Percentiles rank a stretch among this genome's conserved stretches.
These are phyloP conservation scores for Ilex paraguariensis DNA, from an alignment of 305 asterid species.

Conservation along the genomic window DNA sequence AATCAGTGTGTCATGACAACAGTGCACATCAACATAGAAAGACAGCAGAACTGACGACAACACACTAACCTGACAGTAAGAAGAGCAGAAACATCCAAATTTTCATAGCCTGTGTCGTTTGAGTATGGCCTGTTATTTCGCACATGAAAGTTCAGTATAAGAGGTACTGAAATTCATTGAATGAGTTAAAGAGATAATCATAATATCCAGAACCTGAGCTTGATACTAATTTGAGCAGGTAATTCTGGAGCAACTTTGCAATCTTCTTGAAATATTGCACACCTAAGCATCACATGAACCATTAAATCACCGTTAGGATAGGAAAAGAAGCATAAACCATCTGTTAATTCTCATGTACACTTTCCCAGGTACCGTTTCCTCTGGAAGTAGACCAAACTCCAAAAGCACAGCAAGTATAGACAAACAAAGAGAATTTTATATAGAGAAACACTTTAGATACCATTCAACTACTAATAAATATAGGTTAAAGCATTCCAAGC, in stretches of 20 bases:
- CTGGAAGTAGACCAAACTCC: too few relatives aligned
- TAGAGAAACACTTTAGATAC: too few relatives aligned
- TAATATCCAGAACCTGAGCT: conserved; percentile 64
- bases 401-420: too few relatives aligned
- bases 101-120: conserved; percentile 84
- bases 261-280: conserved; percentile 95
- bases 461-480: too few relatives aligned
- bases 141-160: conserved; percentile 25
- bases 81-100: conserved; percentile 73
- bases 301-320: too few relatives aligned
- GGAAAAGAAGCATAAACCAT: too few relatives aligned
- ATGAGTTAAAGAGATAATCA: conserved; percentile 6
- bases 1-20: conserved; percentile 7
- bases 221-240: conserved; percentile 68
- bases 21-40: conserved; percentile 12
- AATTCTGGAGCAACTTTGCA: conserved; percentile 64
- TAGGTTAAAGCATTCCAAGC: too few relatives aligned
- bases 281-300: conserved; percentile 41
- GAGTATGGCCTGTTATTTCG: conserved; percentile 77
- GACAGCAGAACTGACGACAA: background rate
- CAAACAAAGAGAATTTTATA: too few relatives aligned
- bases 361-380: too few relatives aligned
- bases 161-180: conserved; percentile 8
- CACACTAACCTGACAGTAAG: conserved; percentile 79
- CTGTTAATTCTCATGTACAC: too few relatives aligned